Evolutionary conservation across 2,329 filamentous ascomycete genomes (phyloP), one percentile per base, ranked within the genome.

Genomic region (Colletotrichum chlorophyti): DNA sequence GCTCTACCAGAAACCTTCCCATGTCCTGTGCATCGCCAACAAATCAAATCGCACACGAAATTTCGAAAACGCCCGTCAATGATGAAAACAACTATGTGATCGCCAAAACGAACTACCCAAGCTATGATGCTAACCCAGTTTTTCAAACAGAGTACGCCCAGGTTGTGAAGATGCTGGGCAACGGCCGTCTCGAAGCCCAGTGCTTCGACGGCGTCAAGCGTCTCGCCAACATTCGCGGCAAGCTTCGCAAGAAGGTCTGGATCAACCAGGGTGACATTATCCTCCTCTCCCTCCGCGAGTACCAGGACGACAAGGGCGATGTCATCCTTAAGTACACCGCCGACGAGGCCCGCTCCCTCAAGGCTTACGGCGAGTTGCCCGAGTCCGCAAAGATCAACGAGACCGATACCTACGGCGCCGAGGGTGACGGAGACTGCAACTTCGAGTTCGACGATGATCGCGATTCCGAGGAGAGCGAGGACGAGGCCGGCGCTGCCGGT

Each of bases 381-480:
- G 95, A 98, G 81, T 91, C 87, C 71, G 95, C 95, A 75, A 98
- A 98, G 90, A 99, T 99, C 87, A 99, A 99, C 87, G 95, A 99
- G 86, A 97, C 93, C 65, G 95, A 98, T 78, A 96, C 92, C 43
- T 96, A 90, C 72, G 87, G 91, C 71, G 91, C 93, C 77, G 91
- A 93, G 76, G 93, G 93, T 76, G 90, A 96, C 75, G 94, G 95
- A 77, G 92, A 97, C 72, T 92, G 91, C 80, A 95, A 95, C 79
- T 97, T 99, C 83, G 95, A 98, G 81, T 98, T 98, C 82, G 95
- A 96, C 80, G 93, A 98, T 76, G 94, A 97, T 77, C 83, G 89
- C 65, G 89, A 91, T 70, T 72, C 73, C 35, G 83, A 80, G 41
- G 78, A 84, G 34, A 76, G 74, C 23, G 84, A 84, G 27, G 82